Base-by-base conservation (phyloP, 768 basidiomycete species). In the Phlegmacium glaucopus region DNA sequence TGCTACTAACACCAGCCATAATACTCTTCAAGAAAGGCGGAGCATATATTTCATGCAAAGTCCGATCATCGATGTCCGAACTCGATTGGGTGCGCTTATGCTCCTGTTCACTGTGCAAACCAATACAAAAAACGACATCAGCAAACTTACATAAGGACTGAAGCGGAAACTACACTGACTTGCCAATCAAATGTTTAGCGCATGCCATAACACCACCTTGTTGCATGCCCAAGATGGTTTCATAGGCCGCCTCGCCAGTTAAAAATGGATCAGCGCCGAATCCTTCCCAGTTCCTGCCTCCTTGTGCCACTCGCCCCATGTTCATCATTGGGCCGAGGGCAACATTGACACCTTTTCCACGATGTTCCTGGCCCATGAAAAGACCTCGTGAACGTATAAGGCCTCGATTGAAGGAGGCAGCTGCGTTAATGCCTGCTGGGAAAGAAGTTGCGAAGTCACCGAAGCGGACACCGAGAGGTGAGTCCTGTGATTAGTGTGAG, bases 131-230 rank as follows among this genome's bases (percentile, higher is more conserved):
- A 3, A 50, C 25, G 46, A 13, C 12, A 11, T 17, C 17, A 40
- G 2, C 2, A n/a, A 15, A 9, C 8, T 16, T n/a, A n/a, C 3
- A 25, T 7, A 4, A 37, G 32, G 11, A 16, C 12, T 6, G 36
- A n/a, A 32, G 12, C 8, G 29, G 15, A 27, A 9, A 13, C 9
- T 13, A 27, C 3, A 70, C 79, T 29, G 45, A 86, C 85, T 88
- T 88, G 65, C 83, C 81, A 52, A 91, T 75, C 42, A 76, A 79
- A 63, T 94, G 91, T 64, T 94, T 94, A 9, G 89, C 90, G 49
- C 51, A 11, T 36, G 69, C 70, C 73, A 61, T 76, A 1, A 79
- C 77, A 17, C 79, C 79, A n/a, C 64, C 55, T 4, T 73, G 72
- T 57, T 79, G 78, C 4, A 77, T 70, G n/a, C 77, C 78, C 17